Conservation (phyloP, 768 basidiomycete species). For the Xerocomellus intermedius region DNA sequence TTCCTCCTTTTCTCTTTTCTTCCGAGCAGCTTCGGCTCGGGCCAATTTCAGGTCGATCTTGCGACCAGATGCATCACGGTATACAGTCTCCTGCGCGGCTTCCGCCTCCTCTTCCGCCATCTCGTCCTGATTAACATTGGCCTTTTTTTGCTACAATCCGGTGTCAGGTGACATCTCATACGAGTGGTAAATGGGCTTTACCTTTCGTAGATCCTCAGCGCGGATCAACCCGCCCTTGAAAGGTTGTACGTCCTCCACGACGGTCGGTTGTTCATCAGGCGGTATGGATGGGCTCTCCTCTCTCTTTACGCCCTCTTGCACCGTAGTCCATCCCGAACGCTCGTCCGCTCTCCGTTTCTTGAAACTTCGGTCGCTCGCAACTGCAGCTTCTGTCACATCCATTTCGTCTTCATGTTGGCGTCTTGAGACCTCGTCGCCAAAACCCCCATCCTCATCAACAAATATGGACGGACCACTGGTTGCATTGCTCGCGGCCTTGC, state of each 20-base stretch:
- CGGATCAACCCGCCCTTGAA: slow-evolving; percentile 79
- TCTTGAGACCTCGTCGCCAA: slow-evolving; percentile 49
- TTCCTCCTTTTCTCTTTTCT: slow-evolving; percentile 81
- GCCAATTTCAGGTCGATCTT: slow-evolving; percentile 88
- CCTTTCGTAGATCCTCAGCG: slow-evolving; percentile 70
- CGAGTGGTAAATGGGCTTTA: slow-evolving; percentile 9
- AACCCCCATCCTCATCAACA: slow-evolving; percentile 71
- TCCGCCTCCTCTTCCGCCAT: slow-evolving; percentile 49
- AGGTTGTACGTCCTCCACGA: slow-evolving; percentile 46
- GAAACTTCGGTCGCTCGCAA: slow-evolving; percentile 75
- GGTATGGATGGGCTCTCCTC: slow-evolving; percentile 53
- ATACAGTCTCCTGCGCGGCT: slow-evolving; percentile 84
- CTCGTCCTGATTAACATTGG: slow-evolving; percentile 34
- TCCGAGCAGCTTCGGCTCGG: slow-evolving; percentile 76
- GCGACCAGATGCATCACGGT: slow-evolving; percentile 85
- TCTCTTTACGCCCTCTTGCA: slow-evolving; percentile 51
- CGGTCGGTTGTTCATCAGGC: slow-evolving; percentile 67
- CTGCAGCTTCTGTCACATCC: slow-evolving; percentile 59
- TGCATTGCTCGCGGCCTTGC: slow-evolving; percentile 43
- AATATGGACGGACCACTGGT: slow-evolving; percentile 35
- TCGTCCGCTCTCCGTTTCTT: slow-evolving; percentile 65
- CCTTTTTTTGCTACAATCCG: slow-evolving; percentile 37
- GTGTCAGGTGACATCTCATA: background rate
- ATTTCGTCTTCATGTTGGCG: slow-evolving; percentile 54
- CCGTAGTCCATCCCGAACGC: slow-evolving; percentile 65